A percentile compares a stretch with the other conserved stretches of the same genome.
Conservation (phyloP, 176 grass and related monocot genomes). For the Carex myosuroides region DNA sequence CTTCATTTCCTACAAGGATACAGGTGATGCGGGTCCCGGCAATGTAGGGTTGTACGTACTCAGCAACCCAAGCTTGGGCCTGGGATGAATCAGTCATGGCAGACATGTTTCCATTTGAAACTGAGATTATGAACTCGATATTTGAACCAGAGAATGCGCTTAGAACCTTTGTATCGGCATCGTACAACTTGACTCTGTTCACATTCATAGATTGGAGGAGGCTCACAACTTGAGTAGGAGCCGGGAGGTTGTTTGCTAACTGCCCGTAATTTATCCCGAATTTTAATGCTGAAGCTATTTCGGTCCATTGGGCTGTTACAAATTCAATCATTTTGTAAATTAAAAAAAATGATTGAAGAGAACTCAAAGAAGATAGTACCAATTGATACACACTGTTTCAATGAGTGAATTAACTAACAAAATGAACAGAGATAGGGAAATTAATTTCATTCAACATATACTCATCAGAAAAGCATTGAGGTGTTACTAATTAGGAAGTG, state of each 20-base stretch:
- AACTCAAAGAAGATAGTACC: neutral
- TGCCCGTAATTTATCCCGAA: conserved; percentile 90
- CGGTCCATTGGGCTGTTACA: conserved; percentile 22
- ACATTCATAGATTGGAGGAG: conserved; percentile 62
- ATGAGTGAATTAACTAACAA: neutral
- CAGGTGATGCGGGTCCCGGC: conserved; percentile 63
- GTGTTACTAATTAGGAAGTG: neutral
- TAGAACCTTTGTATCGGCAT: conserved; percentile 56
- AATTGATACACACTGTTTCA: neutral
- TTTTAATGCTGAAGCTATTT: conserved; percentile 25
- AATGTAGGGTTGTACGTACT: conserved; percentile 61
- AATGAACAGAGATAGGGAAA: neutral
- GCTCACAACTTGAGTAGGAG: conserved; percentile 40
- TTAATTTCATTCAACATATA: neutral
- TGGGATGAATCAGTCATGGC: conserved; percentile 25
- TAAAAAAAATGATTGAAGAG: neutral
- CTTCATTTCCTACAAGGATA: conserved; percentile 80
- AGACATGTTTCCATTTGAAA: conserved; percentile 61
- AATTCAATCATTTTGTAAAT: neutral
- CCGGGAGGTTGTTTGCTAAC: conserved; percentile 64
- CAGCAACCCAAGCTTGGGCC: conserved; percentile 53
- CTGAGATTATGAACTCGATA: conserved; percentile 70
- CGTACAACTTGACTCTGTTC: conserved; percentile 76
- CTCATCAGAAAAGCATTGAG: neutral
- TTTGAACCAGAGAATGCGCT: conserved; percentile 52